A percentile compares a stretch with the other conserved stretches of the same genome.
Evolutionary conservation across 2,329 filamentous ascomycete genomes (phyloP).

Genomic region (Calycina herbarum): DNA sequence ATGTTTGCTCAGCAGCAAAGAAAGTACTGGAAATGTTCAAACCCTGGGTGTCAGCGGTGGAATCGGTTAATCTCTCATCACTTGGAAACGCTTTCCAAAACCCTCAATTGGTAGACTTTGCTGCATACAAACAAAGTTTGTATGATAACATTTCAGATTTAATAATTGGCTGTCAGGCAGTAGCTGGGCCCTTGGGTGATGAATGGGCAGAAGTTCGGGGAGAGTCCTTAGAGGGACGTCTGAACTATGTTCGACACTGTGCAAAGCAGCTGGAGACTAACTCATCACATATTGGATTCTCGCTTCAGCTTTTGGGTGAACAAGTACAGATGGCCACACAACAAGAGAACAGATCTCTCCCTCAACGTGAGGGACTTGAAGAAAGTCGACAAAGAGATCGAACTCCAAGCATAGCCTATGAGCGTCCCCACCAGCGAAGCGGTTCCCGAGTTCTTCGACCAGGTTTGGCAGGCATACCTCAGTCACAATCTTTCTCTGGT

Average conservation of each 20-base stretch:
- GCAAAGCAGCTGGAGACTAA: slow-evolving; percentile 81
- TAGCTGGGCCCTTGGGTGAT: slow-evolving; percentile 88
- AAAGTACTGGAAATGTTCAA: slow-evolving; percentile 86
- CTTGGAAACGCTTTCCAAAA: slow-evolving; percentile 78
- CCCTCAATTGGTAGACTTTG: slow-evolving; percentile 83
- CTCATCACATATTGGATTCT: slow-evolving; percentile 83
- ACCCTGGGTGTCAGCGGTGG: slow-evolving; percentile 84
- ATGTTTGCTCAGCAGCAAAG: slow-evolving; percentile 73
- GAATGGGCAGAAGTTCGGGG: slow-evolving; percentile 95
- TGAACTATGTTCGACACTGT: slow-evolving; percentile 77
- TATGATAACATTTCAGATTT: slow-evolving; percentile 94
- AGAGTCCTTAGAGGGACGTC: slow-evolving; percentile 81
- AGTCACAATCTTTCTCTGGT: slow-evolving; percentile 65
- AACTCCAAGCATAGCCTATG: slow-evolving; percentile 58
- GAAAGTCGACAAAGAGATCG: slow-evolving; percentile 51
- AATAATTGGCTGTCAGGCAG: slow-evolving; percentile 80
- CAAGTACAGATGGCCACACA: slow-evolving; percentile 63
- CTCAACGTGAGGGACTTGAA: slow-evolving; percentile 24
- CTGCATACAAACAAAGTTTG: slow-evolving; percentile 84
- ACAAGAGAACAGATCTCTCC: slow-evolving; percentile 37
- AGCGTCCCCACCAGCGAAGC: slow-evolving; percentile 54
- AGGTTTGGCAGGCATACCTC: slow-evolving; percentile 29
- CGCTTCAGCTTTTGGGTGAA: slow-evolving; percentile 82
- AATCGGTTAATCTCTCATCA: slow-evolving; percentile 85
- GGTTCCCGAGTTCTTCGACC: slow-evolving; percentile 49